Conservation (phyloP, 345 rosid genomes). For the Pelargonium nanum region DNA sequence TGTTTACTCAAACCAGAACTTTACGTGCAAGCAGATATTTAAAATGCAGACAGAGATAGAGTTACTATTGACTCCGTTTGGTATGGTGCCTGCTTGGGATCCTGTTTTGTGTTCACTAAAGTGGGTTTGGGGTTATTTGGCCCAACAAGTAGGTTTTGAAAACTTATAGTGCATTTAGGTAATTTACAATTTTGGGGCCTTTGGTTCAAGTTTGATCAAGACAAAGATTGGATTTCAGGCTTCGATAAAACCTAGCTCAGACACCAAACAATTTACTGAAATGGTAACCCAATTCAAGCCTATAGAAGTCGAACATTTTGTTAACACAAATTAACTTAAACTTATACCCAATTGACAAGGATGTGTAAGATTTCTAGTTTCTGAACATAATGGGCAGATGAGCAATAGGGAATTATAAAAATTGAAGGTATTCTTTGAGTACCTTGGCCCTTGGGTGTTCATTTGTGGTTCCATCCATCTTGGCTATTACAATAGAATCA, state of each 20-base stretch:
- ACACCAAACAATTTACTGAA: not conserved
- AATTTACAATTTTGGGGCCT: too few species aligned
- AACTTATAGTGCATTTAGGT: too few species aligned
- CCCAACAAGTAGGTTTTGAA: not conserved
- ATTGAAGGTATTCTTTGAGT: slow-evolving; percentile 3
- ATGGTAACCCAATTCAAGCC: not conserved
- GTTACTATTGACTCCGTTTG: not conserved
- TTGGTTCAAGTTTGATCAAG: too few species aligned
- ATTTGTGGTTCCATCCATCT: slow-evolving; percentile 98
- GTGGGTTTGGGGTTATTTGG: not conserved
- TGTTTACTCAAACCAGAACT: not conserved
- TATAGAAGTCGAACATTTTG: not conserved
- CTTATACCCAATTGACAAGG: not conserved
- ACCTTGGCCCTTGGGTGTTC: slow-evolving; percentile 99
- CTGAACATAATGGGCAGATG: not conserved
- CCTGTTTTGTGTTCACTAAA: too few species aligned
- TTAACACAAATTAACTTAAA: not conserved
- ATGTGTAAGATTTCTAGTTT: not conserved
- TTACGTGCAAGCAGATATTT: not conserved
- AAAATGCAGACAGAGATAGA: too few species aligned
- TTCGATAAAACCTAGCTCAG: not conserved
- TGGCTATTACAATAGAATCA: slow-evolving; percentile 81
- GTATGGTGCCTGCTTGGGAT: not conserved
- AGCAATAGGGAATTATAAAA: not conserved
- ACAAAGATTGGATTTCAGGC: too few species aligned